These are phyloP conservation scores for Actinidia arguta DNA, from an alignment of 179 eudicot species.

Conservation along the genomic window DNA sequence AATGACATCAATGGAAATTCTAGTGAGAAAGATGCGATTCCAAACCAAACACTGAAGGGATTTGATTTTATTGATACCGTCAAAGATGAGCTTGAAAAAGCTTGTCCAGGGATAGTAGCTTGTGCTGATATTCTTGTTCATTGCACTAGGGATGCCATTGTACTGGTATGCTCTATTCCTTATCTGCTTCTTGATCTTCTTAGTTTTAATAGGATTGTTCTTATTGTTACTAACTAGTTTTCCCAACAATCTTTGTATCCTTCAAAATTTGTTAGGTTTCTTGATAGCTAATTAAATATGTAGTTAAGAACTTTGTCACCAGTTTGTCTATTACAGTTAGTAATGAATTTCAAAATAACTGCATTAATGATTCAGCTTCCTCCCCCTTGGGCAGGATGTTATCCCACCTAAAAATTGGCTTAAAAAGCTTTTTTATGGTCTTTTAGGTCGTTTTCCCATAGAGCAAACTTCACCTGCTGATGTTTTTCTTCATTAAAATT, in stretches of 20 bases:
- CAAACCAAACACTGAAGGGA: conserved; percentile 20
- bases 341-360: neutral
- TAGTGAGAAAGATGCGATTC: conserved; percentile 13
- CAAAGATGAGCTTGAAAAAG: conserved; percentile 24
- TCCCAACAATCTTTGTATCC: neutral
- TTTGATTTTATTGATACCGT: conserved; percentile 20
- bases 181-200: neutral
- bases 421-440: too few relatives aligned
- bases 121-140: conserved; percentile 31
- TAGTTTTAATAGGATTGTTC: neutral
- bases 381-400: neutral
- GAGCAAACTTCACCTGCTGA: too few relatives aligned
- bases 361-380: neutral
- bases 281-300: neutral
- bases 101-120: conserved; percentile 27
- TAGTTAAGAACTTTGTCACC: neutral
- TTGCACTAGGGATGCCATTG: conserved; percentile 25
- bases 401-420: too few relatives aligned
- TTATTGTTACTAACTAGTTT: neutral
- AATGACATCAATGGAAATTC: conserved; percentile 10
- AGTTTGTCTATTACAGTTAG: neutral
- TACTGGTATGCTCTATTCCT: conserved; percentile 16
- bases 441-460: too few relatives aligned
- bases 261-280: neutral
- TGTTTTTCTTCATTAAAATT: too few relatives aligned